Conservation (phyloP, 2,329 filamentous ascomycete species). For the Epichloe festucae region DNA sequence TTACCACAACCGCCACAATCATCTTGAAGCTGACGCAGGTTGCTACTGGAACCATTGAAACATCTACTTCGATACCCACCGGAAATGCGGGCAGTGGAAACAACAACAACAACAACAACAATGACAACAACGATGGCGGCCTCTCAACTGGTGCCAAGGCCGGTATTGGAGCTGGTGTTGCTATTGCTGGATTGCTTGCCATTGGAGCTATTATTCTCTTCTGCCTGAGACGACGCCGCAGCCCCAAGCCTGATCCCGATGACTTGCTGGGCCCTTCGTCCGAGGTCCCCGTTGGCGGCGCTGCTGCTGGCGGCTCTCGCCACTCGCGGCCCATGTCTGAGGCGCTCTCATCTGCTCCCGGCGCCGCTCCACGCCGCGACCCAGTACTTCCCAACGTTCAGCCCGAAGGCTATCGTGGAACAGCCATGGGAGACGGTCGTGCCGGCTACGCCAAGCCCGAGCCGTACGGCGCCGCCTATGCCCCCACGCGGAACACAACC, state of each 20-base stretch:
- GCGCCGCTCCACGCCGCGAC: constrained; percentile 14
- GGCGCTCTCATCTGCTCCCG: constrained; percentile 12
- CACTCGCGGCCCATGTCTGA: constrained; percentile 20
- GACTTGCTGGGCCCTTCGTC: constrained; percentile 27
- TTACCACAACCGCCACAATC: constrained; percentile 25
- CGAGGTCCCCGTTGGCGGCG: constrained; percentile 26
- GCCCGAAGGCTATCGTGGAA: constrained; percentile 26
- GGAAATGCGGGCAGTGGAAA: constrained; percentile 13
- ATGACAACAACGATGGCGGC: constrained; percentile 11
- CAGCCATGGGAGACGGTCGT: constrained; percentile 25
- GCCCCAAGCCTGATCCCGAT: constrained; percentile 22
- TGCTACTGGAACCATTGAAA: constrained; percentile 17
- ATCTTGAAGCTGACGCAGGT: constrained; percentile 22
- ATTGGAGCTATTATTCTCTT: constrained; percentile 18
- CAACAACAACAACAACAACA: constrained; percentile 6
- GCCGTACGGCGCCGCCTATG: constrained; percentile 20
- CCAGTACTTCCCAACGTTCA: constrained; percentile 12
- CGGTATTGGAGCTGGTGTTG: constrained; percentile 29
- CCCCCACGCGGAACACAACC: constrained; percentile 11
- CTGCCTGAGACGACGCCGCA: constrained; percentile 18
- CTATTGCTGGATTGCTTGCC: constrained; percentile 22
- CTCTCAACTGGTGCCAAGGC: constrained; percentile 30
- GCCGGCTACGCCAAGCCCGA: constrained; percentile 26
- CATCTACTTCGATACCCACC: constrained; percentile 15
- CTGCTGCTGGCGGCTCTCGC: constrained; percentile 10